Conservation (phyloP, 805 yeast species). For the Starmerella apis region DNA sequence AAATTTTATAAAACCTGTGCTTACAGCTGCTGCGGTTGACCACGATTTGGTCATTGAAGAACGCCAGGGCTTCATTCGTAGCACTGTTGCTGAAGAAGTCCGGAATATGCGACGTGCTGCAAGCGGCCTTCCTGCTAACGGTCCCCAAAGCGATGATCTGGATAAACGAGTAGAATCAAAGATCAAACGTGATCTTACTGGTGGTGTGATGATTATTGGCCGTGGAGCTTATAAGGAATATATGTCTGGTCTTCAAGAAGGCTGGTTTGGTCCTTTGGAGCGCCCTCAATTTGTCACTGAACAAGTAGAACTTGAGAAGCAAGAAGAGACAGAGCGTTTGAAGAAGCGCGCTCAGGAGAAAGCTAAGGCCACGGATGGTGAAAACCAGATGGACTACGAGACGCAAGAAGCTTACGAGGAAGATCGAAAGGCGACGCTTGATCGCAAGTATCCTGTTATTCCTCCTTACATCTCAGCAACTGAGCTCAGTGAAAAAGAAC, state of each 20-base stretch:
- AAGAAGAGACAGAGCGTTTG: constrained; percentile 13
- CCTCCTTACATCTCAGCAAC: constrained; percentile 30
- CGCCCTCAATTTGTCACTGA: constrained; percentile 34
- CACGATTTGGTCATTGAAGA: constrained; percentile 60
- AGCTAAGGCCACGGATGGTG: constrained; percentile 22
- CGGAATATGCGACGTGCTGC: constrained; percentile 48
- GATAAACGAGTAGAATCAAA: constrained; percentile 29
- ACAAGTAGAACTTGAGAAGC: constrained; percentile 16
- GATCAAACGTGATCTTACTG: constrained; percentile 37
- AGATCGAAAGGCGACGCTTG: constrained; percentile 18
- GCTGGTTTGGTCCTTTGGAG: constrained; percentile 81
- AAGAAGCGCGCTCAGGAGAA: constrained; percentile 14
- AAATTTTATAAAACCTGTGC: constrained; percentile 71
- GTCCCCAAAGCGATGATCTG: constrained; percentile 16
- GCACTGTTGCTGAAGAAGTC: constrained; percentile 69
- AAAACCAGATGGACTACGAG: constrained; percentile 16
- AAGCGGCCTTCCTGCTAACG: background rate
- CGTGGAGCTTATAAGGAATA: constrained; percentile 95
- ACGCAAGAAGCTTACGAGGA: constrained; percentile 15
- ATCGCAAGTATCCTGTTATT: constrained; percentile 20
- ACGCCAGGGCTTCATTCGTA: constrained; percentile 83
- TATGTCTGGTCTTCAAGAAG: constrained; percentile 83
- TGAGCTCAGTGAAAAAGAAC: constrained; percentile 51
- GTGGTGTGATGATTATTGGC: constrained; percentile 87
- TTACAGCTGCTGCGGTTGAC: constrained; percentile 76